Percentiles rank a stretch among this genome's conserved stretches.
phyloP scores from a whole-genome alignment of 257 asterid species.

The Parsonsia alboflavescens region DNA sequence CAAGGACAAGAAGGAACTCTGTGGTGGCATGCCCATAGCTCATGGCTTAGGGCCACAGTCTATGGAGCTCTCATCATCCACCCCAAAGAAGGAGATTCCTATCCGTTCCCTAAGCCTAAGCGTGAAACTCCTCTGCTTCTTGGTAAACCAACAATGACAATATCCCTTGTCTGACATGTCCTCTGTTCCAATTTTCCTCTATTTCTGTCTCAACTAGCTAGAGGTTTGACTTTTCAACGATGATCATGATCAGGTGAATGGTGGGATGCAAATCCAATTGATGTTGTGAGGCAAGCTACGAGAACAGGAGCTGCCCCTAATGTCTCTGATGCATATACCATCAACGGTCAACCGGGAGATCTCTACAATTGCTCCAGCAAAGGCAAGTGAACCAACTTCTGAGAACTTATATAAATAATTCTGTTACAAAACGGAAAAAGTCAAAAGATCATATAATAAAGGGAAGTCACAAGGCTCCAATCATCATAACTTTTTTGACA shows the following conservation, averaged over 20 bases:
- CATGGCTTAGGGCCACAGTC: constrained; percentile 93
- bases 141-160: constrained; percentile 45
- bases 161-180: neutral
- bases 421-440: no score
- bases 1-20: constrained; percentile 92
- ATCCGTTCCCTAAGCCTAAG: constrained; percentile 74
- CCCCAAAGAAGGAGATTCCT: constrained; percentile 59
- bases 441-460: no score
- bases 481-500: constrained; percentile 12
- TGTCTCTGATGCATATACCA: constrained; percentile 75
- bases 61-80: constrained; percentile 73
- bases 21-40: constrained; percentile 99
- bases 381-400: constrained; percentile 33
- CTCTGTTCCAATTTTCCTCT: neutral
- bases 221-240: neutral
- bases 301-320: constrained; percentile 82
- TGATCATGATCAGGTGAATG: constrained; percentile 67
- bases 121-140: constrained; percentile 69
- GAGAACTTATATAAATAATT: no score
- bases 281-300: constrained; percentile 63
- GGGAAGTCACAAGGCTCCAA: no score
- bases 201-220: neutral
- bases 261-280: constrained; percentile 92
- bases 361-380: constrained; percentile 72
- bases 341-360: constrained; percentile 96